phyloP scores from a whole-genome alignment of 139 green algal species.

The Nannochloris sp. region DNA sequence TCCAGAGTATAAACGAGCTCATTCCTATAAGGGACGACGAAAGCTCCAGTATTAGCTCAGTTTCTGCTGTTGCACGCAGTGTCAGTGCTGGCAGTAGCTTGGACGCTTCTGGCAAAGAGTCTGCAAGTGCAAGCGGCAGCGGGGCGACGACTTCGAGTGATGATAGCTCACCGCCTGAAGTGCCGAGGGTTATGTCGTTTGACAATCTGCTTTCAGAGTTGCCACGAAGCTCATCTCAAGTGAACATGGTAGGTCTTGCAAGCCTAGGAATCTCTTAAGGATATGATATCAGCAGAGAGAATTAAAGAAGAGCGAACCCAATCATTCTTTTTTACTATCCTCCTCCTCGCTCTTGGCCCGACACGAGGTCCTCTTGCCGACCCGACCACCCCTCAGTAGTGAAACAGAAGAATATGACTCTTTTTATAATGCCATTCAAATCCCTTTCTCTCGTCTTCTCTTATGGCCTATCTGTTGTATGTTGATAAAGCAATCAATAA shows the following conservation, averaged over 20 bases:
- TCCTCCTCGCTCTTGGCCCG: no score
- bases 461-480: no score
- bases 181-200: neutral
- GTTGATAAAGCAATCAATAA: no score
- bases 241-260: conserved; percentile 5
- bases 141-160: neutral
- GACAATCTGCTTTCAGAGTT: conserved; percentile 29
- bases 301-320: no score
- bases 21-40: neutral
- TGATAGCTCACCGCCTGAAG: neutral
- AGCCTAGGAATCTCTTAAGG: no score
- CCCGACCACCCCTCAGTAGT: no score
- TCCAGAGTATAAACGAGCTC: neutral
- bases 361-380: no score
- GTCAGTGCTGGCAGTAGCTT: conserved; percentile 7
- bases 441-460: neutral
- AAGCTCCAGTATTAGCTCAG: neutral
- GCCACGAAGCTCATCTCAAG: conserved; percentile 27
- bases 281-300: no score
- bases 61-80: neutral
- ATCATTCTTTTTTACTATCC: no score
- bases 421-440: no score
- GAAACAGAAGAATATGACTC: no score
- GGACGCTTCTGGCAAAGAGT: neutral
- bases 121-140: neutral